Percentiles rank a stretch among this genome's conserved stretches.
phyloP scores from a whole-genome alignment of 2,329 filamentous ascomycete species.

The Fusarium verrucosum region DNA sequence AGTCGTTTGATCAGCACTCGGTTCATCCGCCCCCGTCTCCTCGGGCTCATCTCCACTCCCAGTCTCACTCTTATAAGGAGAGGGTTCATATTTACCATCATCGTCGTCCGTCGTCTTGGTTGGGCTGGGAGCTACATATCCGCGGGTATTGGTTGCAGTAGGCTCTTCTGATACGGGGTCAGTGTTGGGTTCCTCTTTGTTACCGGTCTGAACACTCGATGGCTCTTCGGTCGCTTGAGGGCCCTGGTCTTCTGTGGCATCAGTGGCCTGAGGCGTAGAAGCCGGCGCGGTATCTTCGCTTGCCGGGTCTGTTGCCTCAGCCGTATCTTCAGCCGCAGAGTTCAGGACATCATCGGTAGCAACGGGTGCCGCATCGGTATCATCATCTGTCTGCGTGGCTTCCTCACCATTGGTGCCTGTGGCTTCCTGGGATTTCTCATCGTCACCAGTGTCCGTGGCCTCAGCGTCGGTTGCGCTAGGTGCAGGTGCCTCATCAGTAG shows the following conservation, averaged over 20 bases:
- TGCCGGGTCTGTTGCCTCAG: background rate
- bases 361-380: background rate
- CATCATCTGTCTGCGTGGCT: background rate
- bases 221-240: background rate
- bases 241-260: background rate
- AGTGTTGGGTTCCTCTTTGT: background rate
- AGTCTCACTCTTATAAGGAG: background rate
- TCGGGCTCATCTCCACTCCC: background rate
- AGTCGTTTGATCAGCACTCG: background rate
- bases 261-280: background rate
- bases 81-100: background rate
- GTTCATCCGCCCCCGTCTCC: background rate
- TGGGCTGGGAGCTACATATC: background rate
- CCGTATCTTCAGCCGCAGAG: constrained; percentile 5
- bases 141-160: background rate
- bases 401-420: constrained; percentile 18
- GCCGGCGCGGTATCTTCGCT: background rate
- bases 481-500: background rate
- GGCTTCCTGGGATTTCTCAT: background rate
- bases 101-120: background rate
- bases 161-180: background rate
- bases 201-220: background rate
- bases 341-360: background rate
- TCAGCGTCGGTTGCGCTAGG: background rate
- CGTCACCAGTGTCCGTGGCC: background rate